Base-by-base conservation (phyloP, 2,329 filamentous ascomycete genomes). In the Ilyonectria sp. region DNA sequence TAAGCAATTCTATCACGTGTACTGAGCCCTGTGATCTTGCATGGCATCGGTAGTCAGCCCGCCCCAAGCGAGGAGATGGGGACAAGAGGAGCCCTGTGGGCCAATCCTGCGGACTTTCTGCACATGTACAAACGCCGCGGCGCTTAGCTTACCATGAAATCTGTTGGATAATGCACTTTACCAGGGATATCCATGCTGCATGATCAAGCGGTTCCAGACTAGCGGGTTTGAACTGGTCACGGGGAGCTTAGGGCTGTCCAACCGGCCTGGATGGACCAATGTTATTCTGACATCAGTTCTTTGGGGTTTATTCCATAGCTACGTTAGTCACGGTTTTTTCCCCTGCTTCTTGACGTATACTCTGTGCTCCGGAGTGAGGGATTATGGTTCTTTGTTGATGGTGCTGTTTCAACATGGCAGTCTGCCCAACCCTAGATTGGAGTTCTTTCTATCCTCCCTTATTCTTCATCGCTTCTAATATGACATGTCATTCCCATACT, bases 381-480 rank as follows among this genome's bases (percentile, higher is more conserved):
- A 6, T 47, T 47, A 26, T 9, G 6, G 31, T 11, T 23, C 19
- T 21, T 10, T 15, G 21, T 8, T 49, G 7, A 15, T 49, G 13
- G 7, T 46, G 9, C 6, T 46, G 1, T 26, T 29, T 49, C 21
- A 49, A 26, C 15, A 26, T 49, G 21, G 46, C 21, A 26, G 23
- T 17, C 15, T 15, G 46, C 21, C 19, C 35, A 56, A 2, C n/a
- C 33, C 29, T 21, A 57, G 54, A 54, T 31, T 33, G 23, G 23
- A 57, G 29, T 33, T 54, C 26, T 57, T 15, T 49, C 47, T 46
- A 58, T 37, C 33, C 26, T 53, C 21, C 21, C 33, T 35, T 37
- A 40, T 43, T 31, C 40, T 50, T 37, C 55, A 64, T 54, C 46
- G 31, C 43, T 53, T 65, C 31, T 53, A 43, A 43, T 46, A 31